A percentile compares a stretch with the other conserved stretches of the same genome.
Evolutionary conservation across 768 basidiomycete genomes (phyloP).

Genomic region (Mycena floridula): DNA sequence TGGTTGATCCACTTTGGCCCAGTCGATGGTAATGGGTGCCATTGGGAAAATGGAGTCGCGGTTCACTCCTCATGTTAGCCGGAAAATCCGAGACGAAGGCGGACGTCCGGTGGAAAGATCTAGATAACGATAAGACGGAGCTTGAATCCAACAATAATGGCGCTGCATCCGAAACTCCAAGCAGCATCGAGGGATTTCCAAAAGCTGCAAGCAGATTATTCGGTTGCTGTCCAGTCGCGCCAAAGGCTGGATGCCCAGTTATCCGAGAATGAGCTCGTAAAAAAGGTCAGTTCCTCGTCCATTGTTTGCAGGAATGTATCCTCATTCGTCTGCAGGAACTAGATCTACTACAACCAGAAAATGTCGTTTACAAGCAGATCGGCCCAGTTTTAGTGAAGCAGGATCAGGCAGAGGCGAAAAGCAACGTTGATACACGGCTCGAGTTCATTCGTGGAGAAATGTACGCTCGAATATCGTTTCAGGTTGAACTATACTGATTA

Average conservation of each 20-base stretch:
- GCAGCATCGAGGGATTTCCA: slow-evolving; percentile 69
- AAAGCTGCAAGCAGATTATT: slow-evolving; percentile 71
- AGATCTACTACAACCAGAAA: slow-evolving; percentile 59
- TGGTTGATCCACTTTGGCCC: slow-evolving; percentile 62
- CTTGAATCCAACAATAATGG: slow-evolving; percentile 29
- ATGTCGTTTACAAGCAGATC: slow-evolving; percentile 84
- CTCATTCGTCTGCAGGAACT: slow-evolving; percentile 94
- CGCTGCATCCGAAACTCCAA: slow-evolving; percentile 57
- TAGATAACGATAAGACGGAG: not conserved
- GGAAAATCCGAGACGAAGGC: too few species aligned
- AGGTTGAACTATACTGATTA: too few species aligned
- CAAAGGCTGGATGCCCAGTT: slow-evolving; percentile 88
- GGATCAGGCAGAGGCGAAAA: slow-evolving; percentile 80
- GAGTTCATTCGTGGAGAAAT: slow-evolving; percentile 87
- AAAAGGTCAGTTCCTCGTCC: slow-evolving; percentile 51
- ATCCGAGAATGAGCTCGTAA: slow-evolving; percentile 87
- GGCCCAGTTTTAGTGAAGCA: slow-evolving; percentile 90
- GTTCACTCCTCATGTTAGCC: not conserved
- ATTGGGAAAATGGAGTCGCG: not conserved
- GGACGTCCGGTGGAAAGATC: not conserved
- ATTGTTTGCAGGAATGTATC: too few species aligned
- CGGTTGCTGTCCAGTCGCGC: slow-evolving; percentile 67
- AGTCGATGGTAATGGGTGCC: slow-evolving; percentile 33
- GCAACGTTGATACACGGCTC: slow-evolving; percentile 83
- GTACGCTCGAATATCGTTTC: too few species aligned